Base-by-base conservation (phyloP, 805 yeast genomes). In the Nakazawaea wyomingensis region DNA sequence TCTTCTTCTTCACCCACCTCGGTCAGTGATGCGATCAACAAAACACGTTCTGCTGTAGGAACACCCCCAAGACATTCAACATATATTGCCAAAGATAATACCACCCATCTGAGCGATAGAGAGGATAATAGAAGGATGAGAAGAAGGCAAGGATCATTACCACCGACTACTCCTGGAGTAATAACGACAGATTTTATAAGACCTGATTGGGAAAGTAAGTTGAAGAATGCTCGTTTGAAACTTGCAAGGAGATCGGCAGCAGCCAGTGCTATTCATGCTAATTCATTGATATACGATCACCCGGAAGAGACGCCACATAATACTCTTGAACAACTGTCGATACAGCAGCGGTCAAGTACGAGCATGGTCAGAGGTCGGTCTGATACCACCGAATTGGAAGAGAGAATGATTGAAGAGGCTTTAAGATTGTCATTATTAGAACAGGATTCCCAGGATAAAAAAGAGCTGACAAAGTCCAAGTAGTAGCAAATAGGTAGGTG, bases 181-280 rank as follows among this genome's bases (percentile, higher is more conserved):
- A 72, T 89, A 20, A 80, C 91, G 0, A 78, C 88, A 8, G 99
- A 91, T 62, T 65, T 61, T 49, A 85, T 91, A 33, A 72, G 97
- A 40, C 98, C 99, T 1, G 96, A 87, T 56, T 91, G 99, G 99
- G 89, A 86, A 54, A 63, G 70, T 16, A 84, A 80, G 49, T 71
- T 91, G 37, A 68, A 72, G 7, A 71, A 77, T 39, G 96, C 96
- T 4, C 74, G 90, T 40, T 73, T 81, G 46, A 81, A 81, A 50
- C 65, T 88, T 28, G 96, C 95, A 0, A 74, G 95, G 45, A 74
- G 88, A 54, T 82, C 96, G 0, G 97, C 97, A 0, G 87, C 96
- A 11, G 98, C 98, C 0, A 86, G 87, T 27, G 96, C 96, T 0
- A 76, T 91, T 31, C 98, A 91, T 62, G 90, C 95, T 2, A 80